Conservation (phyloP, 2,329 filamentous ascomycete species). For the Dendrostoma leiphaemia region DNA sequence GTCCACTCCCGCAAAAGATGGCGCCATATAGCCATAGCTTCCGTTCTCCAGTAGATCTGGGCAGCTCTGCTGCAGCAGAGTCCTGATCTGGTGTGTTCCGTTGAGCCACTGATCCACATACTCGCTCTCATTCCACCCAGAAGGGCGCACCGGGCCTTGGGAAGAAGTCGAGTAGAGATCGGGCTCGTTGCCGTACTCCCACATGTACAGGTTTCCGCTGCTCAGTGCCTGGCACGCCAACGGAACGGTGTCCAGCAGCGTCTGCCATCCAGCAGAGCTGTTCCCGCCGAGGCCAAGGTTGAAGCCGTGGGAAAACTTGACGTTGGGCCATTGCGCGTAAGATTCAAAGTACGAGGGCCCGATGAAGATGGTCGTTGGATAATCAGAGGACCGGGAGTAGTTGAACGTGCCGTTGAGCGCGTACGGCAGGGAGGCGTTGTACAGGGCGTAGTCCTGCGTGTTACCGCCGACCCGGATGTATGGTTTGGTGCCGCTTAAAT, state of each 20-base stretch:
- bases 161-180: conserved; percentile 55
- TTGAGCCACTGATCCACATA: conserved; percentile 59
- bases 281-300: conserved; percentile 55
- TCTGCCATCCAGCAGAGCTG: conserved; percentile 47
- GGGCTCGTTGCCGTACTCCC: conserved; percentile 66
- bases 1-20: conserved; percentile 52
- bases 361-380: conserved; percentile 59
- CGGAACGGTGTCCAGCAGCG: conserved; percentile 52
- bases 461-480: conserved; percentile 65
- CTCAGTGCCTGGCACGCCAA: conserved; percentile 56
- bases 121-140: conserved; percentile 48
- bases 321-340: conserved; percentile 54
- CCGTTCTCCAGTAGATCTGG: conserved; percentile 42
- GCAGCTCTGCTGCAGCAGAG: conserved; percentile 44
- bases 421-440: conserved; percentile 48
- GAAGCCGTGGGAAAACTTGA: conserved; percentile 61
- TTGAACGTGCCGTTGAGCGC: conserved; percentile 54
- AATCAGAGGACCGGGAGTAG: conserved; percentile 50
- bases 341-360: conserved; percentile 63
- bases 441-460: conserved; percentile 64
- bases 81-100: conserved; percentile 48
- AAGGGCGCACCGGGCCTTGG: conserved; percentile 50
- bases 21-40: conserved; percentile 52
- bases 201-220: conserved; percentile 49
- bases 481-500: conserved; percentile 55